These are phyloP conservation scores for Anthracocystis setariae DNA, from an alignment of 1,284 basidiomycete genomes.

Conservation along the genomic window DNA sequence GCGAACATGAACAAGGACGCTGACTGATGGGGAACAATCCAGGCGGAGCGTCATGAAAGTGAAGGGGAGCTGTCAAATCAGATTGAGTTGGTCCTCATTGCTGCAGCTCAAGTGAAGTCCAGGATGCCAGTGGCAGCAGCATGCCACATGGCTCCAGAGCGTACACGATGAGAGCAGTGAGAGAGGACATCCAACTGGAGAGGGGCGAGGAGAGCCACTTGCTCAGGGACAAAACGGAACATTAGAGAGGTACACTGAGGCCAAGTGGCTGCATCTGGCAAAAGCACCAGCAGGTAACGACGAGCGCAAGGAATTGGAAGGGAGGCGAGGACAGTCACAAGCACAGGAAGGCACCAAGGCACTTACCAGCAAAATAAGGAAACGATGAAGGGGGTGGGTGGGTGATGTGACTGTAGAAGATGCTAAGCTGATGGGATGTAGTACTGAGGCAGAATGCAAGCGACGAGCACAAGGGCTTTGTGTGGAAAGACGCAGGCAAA, in stretches of 20 bases:
- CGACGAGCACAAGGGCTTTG: constrained; percentile 28
- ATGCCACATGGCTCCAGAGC: constrained; percentile 20
- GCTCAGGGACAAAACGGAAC: not conserved
- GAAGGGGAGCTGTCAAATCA: constrained; percentile 2
- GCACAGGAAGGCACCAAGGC: constrained; percentile 4
- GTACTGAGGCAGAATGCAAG: constrained; percentile 45
- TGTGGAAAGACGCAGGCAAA: constrained; percentile 22
- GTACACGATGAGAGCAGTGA: constrained; percentile 1
- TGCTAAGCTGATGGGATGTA: constrained; percentile 32
- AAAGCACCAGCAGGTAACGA: constrained; percentile 8
- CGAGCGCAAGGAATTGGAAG: constrained; percentile 20
- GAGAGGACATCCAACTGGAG: not conserved
- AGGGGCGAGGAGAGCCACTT: not conserved
- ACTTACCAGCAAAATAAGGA: constrained; percentile 28
- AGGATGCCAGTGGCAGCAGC: constrained; percentile 6
- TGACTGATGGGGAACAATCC: constrained; percentile 13
- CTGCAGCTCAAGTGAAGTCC: constrained; percentile 29
- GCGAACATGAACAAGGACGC: not conserved
- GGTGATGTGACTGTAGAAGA: constrained; percentile 36
- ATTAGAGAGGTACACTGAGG: not conserved
- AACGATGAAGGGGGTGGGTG: constrained; percentile 26
- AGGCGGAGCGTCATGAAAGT: constrained; percentile 6
- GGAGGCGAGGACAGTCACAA: constrained; percentile 6
- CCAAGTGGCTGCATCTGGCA: constrained; percentile 12
- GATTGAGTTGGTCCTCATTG: constrained; percentile 2